Conservation (phyloP, 192 early-diverging fungal genomes). For the Coemansia reversa region DNA sequence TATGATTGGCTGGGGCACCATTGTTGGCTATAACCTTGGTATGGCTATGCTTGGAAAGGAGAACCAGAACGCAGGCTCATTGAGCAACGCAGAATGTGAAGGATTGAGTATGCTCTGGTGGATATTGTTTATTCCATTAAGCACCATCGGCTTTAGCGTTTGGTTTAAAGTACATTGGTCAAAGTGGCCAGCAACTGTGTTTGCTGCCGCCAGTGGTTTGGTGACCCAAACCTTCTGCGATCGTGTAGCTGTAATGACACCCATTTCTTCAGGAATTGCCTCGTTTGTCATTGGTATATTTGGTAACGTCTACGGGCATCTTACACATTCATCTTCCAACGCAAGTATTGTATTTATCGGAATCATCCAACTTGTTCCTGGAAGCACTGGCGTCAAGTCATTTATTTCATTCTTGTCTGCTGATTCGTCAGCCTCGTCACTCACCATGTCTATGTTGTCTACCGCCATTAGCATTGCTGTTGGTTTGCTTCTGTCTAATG, state of each 20-base stretch:
- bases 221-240: slow-evolving; percentile 60
- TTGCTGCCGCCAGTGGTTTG: slow-evolving; percentile 64
- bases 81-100: slow-evolving; percentile 16
- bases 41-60: slow-evolving; percentile 55
- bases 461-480: slow-evolving; percentile 35
- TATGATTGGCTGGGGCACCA: slow-evolving; percentile 66
- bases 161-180: slow-evolving; percentile 55
- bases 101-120: slow-evolving; percentile 48
- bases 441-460: slow-evolving; percentile 36
- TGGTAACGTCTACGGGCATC: slow-evolving; percentile 67
- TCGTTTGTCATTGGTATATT: slow-evolving; percentile 74
- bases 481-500: slow-evolving; percentile 29
- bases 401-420: slow-evolving; percentile 59
- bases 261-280: slow-evolving; percentile 60
- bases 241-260: slow-evolving; percentile 49
- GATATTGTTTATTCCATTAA: slow-evolving; percentile 56
- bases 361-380: slow-evolving; percentile 77
- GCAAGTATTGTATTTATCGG: slow-evolving; percentile 70
- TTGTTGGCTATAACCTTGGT: slow-evolving; percentile 57
- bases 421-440: slow-evolving; percentile 43
- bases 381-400: slow-evolving; percentile 64
- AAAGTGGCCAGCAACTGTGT: slow-evolving; percentile 68
- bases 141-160: slow-evolving; percentile 55
- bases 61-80: slow-evolving; percentile 1
- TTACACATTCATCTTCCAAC: slow-evolving; percentile 60